Evolutionary conservation across 306 rosid genomes (phyloP).

Genomic region (Neltuma alba): DNA sequence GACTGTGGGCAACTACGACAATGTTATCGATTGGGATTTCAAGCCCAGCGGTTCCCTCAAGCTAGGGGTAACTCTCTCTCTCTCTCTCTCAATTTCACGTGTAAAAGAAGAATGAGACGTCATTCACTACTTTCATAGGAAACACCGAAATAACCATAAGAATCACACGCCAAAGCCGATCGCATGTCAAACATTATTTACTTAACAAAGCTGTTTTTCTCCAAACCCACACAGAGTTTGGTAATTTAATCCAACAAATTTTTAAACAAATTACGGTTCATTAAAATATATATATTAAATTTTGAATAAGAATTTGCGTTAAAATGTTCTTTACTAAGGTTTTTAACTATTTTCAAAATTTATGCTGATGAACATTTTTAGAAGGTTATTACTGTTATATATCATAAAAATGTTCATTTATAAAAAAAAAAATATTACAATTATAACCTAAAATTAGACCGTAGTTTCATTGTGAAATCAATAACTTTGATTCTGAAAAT

Average conservation of each 20-base stretch:
- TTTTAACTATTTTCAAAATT: neutral
- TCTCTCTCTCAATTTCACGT: neutral
- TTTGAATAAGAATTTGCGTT: too few species aligned
- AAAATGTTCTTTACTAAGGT: too few species aligned
- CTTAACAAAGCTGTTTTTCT: neutral
- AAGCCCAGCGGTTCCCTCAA: constrained; percentile 51
- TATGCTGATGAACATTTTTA: neutral
- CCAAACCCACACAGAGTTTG: neutral
- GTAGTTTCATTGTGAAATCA: neutral
- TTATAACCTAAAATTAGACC: neutral
- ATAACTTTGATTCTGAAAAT: neutral
- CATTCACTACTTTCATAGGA: neutral
- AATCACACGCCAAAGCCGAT: neutral
- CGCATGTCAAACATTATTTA: neutral
- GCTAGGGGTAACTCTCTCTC: neutral
- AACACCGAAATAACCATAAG: neutral
- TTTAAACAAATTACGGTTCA: neutral
- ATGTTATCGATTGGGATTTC: constrained; percentile 51
- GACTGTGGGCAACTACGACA: constrained; percentile 48
- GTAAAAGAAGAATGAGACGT: neutral
- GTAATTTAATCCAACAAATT: too few species aligned
- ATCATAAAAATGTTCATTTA: neutral
- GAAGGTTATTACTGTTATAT: neutral
- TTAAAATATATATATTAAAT: too few species aligned
- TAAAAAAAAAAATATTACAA: too few species aligned